Evolutionary conservation across 2,329 filamentous ascomycete genomes (phyloP).

Genomic region (Phaeosphaeria sp.): DNA sequence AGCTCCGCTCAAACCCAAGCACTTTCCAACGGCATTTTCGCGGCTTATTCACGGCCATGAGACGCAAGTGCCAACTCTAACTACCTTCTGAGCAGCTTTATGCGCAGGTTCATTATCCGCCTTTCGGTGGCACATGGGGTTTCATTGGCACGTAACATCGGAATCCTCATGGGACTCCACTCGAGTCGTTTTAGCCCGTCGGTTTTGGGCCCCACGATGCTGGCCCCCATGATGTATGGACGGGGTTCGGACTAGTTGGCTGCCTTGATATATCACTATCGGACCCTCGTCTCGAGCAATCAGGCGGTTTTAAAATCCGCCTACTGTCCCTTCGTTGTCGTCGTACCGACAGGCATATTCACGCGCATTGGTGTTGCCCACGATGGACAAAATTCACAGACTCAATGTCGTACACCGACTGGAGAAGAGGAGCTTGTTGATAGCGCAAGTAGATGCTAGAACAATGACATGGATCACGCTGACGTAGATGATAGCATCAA

Average conservation of each 20-base stretch:
- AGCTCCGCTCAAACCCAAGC: background rate
- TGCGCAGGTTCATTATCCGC: background rate
- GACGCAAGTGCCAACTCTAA: background rate
- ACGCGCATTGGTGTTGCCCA: constrained; percentile 1
- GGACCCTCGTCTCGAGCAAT: background rate
- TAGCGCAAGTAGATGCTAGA: constrained; percentile 14
- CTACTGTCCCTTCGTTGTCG: background rate
- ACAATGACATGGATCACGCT: fast-evolving
- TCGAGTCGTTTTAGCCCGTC: background rate
- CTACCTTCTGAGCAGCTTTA: background rate
- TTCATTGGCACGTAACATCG: background rate
- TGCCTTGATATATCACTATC: background rate
- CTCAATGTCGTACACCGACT: constrained; percentile 31
- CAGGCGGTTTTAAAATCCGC: background rate
- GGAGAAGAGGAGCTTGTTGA: constrained; percentile 36
- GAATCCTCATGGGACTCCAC: constrained; percentile 1
- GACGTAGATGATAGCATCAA: constrained; percentile 24
- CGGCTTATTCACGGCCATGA: background rate
- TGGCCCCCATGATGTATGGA: background rate
- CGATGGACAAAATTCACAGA: constrained; percentile 35
- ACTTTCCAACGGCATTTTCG: background rate
- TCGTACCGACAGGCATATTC: background rate
- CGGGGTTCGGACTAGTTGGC: background rate
- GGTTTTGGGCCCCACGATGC: background rate
- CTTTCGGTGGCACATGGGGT: background rate